Percentiles rank a stretch among this genome's conserved stretches.
phyloP scores from a whole-genome alignment of 331 rosid species.

The Pyracantha coccinea region DNA sequence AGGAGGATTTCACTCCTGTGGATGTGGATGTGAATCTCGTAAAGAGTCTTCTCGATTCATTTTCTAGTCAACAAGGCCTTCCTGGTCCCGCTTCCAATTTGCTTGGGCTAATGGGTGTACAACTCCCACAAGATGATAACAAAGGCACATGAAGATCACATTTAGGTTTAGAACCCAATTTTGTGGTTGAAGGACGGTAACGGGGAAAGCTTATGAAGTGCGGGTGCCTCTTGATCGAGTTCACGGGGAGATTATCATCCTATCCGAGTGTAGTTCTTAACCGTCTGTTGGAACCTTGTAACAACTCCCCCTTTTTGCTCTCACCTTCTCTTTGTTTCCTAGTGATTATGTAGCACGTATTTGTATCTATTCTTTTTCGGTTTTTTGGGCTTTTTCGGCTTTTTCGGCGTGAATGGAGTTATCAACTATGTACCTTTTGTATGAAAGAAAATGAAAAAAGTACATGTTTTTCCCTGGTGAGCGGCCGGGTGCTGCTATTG shows the following conservation, averaged over 20 bases:
- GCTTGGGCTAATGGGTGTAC: slow-evolving; percentile 90
- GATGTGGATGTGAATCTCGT: slow-evolving; percentile 94
- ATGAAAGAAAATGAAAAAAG: background rate
- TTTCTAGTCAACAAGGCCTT: slow-evolving; percentile 91
- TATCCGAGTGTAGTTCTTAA: background rate
- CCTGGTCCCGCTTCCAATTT: slow-evolving; percentile 97
- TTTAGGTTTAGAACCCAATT: background rate
- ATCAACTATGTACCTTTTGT: background rate
- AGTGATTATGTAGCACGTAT: background rate
- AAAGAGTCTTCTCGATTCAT: slow-evolving; percentile 84
- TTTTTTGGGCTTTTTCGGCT: background rate
- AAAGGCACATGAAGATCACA: slow-evolving; percentile 39
- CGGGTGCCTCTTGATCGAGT: background rate
- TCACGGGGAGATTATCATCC: background rate
- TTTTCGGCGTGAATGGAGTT: background rate
- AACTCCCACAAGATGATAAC: slow-evolving; percentile 59
- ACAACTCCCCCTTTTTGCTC: background rate
- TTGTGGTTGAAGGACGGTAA: background rate
- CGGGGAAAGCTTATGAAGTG: background rate
- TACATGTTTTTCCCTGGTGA: background rate
- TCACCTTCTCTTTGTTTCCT: background rate
- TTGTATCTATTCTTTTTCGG: background rate
- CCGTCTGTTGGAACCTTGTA: background rate
- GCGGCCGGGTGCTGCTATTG: background rate
- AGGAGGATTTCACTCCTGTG: slow-evolving; percentile 75